These are phyloP conservation scores for Cercospora sesami DNA, from an alignment of 2,329 filamentous ascomycete species.

Conservation along the genomic window DNA sequence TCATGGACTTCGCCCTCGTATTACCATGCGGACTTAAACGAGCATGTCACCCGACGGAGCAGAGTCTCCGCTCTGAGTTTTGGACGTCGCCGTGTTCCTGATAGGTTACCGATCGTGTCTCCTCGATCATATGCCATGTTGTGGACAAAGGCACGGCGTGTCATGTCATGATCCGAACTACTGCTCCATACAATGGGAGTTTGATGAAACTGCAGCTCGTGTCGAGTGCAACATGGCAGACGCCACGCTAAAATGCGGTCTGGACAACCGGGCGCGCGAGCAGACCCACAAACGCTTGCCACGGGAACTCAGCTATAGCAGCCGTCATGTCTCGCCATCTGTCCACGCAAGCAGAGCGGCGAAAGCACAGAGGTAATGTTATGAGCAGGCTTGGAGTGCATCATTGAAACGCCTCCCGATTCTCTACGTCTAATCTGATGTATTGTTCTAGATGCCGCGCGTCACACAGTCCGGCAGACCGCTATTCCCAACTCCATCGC, in stretches of 20 bases:
- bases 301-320: not conserved
- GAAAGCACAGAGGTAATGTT: not conserved
- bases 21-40: not conserved
- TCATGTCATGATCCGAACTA: not conserved
- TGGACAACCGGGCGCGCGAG: not conserved
- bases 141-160: not conserved
- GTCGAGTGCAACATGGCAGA: constrained; percentile 9
- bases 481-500: constrained; percentile 12
- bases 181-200: not conserved
- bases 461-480: not conserved
- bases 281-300: not conserved
- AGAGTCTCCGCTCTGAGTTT: not conserved
- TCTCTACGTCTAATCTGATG: not conserved
- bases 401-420: not conserved
- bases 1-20: not conserved
- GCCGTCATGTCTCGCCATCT: not conserved
- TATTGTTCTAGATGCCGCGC: not conserved
- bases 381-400: not conserved
- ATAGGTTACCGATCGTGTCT: not conserved
- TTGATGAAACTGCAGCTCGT: constrained; percentile 8
- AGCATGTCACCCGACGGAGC: not conserved
- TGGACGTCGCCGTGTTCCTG: not conserved
- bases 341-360: not conserved
- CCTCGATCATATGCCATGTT: constrained; percentile 3
- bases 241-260: constrained; percentile 8